phyloP scores from a whole-genome alignment of 192 early-diverging fungal genomes.

The Tieghemiomyces parasiticus region DNA sequence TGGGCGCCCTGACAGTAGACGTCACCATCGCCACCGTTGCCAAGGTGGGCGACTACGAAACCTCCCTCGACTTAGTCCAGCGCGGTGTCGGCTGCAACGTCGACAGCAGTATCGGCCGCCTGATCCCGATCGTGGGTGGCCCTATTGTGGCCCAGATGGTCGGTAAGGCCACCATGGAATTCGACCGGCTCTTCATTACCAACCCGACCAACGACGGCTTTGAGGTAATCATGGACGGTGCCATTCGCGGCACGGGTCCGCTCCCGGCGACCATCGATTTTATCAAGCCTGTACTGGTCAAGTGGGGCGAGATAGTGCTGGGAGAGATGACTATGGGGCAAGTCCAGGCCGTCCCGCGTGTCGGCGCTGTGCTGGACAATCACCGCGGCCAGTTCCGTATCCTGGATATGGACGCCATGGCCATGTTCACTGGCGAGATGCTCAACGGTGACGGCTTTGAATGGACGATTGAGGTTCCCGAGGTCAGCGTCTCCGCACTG shows the following conservation, averaged over 20 bases:
- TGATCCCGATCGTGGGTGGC: conserved; percentile 35
- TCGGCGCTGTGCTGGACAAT: conserved; percentile 30
- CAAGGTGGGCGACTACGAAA: conserved; percentile 18
- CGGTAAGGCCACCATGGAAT: conserved; percentile 18
- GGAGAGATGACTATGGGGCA: conserved; percentile 31
- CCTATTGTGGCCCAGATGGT: conserved; percentile 41
- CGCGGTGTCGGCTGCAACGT: conserved; percentile 18
- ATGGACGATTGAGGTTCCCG: conserved; percentile 29
- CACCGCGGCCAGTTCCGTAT: conserved; percentile 21
- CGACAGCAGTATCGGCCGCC: conserved; percentile 26
- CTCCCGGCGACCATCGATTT: conserved; percentile 30
- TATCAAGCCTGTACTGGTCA: conserved; percentile 23
- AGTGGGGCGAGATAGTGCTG: conserved; percentile 21
- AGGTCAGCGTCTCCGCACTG: conserved; percentile 35
- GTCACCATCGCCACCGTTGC: conserved; percentile 2
- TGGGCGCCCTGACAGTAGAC: not conserved
- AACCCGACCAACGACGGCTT: conserved; percentile 22
- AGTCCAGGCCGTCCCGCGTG: conserved; percentile 23
- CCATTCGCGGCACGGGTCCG: conserved; percentile 31
- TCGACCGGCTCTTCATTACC: conserved; percentile 21
- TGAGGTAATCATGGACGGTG: conserved; percentile 28
- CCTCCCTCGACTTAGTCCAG: conserved; percentile 25
- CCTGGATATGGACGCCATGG: conserved; percentile 24
- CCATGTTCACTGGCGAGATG: conserved; percentile 31
- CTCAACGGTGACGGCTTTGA: conserved; percentile 28